phyloP scores from a whole-genome alignment of 768 basidiomycete genomes.

The Leucogyrophana mollusca region DNA sequence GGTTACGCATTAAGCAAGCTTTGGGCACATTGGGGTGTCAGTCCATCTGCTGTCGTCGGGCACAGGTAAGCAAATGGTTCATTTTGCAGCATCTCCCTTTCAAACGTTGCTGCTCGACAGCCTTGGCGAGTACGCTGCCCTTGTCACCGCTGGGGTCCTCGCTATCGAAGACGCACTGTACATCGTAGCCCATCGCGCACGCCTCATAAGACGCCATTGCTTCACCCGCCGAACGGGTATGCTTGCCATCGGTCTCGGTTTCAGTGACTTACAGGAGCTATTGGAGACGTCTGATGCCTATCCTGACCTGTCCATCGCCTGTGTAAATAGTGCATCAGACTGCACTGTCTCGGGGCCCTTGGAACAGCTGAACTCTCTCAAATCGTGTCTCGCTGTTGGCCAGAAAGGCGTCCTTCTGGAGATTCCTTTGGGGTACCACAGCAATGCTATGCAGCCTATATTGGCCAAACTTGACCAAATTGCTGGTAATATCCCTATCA shows the following conservation, averaged over 20 bases:
- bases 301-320: constrained; percentile 48
- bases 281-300: constrained; percentile 34
- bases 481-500: constrained; percentile 35
- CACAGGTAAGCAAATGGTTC: constrained; percentile 54
- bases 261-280: constrained; percentile 31
- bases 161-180: constrained; percentile 54
- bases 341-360: constrained; percentile 61
- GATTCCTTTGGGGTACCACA: constrained; percentile 68
- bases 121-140: constrained; percentile 74
- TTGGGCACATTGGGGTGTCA: constrained; percentile 70
- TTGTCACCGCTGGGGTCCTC: constrained; percentile 61
- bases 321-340: constrained; percentile 58
- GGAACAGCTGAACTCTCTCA: constrained; percentile 40
- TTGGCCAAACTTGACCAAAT: constrained; percentile 45
- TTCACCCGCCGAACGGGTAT: constrained; percentile 49
- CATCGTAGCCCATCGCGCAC: constrained; percentile 56
- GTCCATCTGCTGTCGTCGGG: constrained; percentile 60
- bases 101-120: constrained; percentile 30
- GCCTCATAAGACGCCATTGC: constrained; percentile 55
- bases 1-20: constrained; percentile 61
- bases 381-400: constrained; percentile 35
- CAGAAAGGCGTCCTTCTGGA: constrained; percentile 38
- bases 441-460: constrained; percentile 58
- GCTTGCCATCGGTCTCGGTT: constrained; percentile 50
- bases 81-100: neutral